Conservation (phyloP, 1,139 yeast species). For the Diutina sp. region DNA sequence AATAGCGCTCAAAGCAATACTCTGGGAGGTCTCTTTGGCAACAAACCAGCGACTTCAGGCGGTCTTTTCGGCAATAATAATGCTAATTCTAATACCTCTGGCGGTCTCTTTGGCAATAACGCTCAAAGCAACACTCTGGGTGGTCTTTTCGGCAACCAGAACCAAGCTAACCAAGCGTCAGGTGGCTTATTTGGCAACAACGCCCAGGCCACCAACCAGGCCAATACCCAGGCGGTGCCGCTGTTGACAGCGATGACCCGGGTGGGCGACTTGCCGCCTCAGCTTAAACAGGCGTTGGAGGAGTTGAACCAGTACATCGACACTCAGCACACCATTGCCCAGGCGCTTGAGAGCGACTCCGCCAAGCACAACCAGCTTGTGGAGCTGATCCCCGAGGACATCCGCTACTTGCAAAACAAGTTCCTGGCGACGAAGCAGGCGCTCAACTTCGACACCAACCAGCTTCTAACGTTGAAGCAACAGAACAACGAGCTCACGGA, state of each 20-base stretch:
- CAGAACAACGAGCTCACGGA: constrained; percentile 48
- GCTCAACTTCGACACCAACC: constrained; percentile 29
- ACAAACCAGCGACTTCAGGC: constrained; percentile 7
- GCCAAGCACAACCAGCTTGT: constrained; percentile 58
- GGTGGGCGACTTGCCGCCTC: constrained; percentile 30
- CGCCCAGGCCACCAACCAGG: background rate
- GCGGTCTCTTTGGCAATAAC: constrained; percentile 6
- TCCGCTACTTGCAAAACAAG: constrained; percentile 54
- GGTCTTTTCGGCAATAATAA: constrained; percentile 14
- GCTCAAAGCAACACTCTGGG: constrained; percentile 8
- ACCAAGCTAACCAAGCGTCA: background rate
- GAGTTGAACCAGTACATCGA: constrained; percentile 75
- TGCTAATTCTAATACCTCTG: constrained; percentile 3
- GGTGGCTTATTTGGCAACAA: background rate
- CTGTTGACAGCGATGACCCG: background rate
- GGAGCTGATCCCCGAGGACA: constrained; percentile 76
- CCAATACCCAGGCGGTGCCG: background rate
- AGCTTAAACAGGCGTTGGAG: constrained; percentile 63
- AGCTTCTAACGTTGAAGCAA: constrained; percentile 20
- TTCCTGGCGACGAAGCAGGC: constrained; percentile 59
- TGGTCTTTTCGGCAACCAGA: constrained; percentile 9
- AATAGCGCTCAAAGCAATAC: background rate
- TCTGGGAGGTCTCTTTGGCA: constrained; percentile 15
- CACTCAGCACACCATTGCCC: constrained; percentile 72
- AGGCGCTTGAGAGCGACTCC: constrained; percentile 55